Base-by-base conservation (phyloP, 176 grass and related monocot genomes). In the Calamus simplicifolius region DNA sequence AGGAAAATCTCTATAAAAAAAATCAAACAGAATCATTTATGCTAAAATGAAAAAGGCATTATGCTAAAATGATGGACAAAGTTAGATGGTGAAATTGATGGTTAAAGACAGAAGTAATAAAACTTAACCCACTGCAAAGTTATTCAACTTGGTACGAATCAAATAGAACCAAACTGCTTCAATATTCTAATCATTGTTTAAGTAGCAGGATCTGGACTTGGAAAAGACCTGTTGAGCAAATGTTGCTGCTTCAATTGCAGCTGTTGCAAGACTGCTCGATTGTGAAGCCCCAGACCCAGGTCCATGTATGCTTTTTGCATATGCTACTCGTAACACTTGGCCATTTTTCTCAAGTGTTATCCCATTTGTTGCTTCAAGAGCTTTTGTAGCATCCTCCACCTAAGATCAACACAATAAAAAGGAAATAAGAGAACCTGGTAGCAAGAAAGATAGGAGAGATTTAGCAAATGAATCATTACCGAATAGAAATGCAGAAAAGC, bases 401-500 rank as follows among this genome's bases (percentile, higher is more conserved):
- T 98, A 56, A 76, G 81, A 66, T 49, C 62, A 62, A 52, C 48
- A 55, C 48, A 55, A 26, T 38, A 54, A 18, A 71, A 48, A 61
- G 56, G 56, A 59, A 3, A 80, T 48, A 62, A 62, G 12, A 23
- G 54, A 6, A 76, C 65, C 55, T 27, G n/a, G 60, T 18, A 43
- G 15, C 25, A 69, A 26, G 52, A 27, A 69, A 63, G 29, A 73
- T 66, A 3, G 16, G 31, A 63, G 19, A 63, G 29, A 50, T 13
- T 48, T 59, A 67, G 30, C 21, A 63, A 66, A 10, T 49, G 29
- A 67, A 19, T 23, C 74, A 72, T 80, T 85, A 92, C 94, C 29
- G 94, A 92, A 80, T 93, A 82, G 75, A 98, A 98, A 82, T 98
- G 94, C 51, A 98, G 63, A 43, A 98, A 98, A 49, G 94, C 94